phyloP scores from a whole-genome alignment of 768 basidiomycete species.

The Leccinum pellstonianum region DNA sequence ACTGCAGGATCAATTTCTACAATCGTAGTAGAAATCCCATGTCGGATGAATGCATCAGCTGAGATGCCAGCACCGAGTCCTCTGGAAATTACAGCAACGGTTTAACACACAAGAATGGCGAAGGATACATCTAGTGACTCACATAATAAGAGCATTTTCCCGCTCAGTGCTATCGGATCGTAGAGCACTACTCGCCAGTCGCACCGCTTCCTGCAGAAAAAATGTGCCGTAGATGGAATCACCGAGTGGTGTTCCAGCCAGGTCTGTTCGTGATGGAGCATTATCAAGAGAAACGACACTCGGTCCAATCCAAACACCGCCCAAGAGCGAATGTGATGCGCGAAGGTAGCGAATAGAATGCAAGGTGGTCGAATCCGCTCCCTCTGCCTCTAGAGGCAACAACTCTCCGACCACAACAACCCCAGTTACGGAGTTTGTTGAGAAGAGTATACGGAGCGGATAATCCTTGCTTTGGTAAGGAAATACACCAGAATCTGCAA shows the following conservation, averaged over 20 bases:
- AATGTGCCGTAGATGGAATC: constrained; percentile 86
- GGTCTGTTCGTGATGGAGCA: constrained; percentile 46
- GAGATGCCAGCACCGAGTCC: constrained; percentile 88
- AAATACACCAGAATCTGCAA: constrained; percentile 50
- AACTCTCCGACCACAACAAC: constrained; percentile 80
- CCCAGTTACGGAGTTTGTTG: constrained; percentile 73
- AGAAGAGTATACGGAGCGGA: constrained; percentile 65
- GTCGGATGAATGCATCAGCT: constrained; percentile 68
- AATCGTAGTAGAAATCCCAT: constrained; percentile 71
- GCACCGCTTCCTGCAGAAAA: constrained; percentile 80
- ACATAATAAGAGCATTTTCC: constrained; percentile 74
- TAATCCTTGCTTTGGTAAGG: constrained; percentile 52
- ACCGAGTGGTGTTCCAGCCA: constrained; percentile 53
- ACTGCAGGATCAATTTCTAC: constrained; percentile 95
- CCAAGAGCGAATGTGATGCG: constrained; percentile 62
- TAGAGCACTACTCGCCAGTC: constrained; percentile 58
- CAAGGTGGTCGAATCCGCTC: constrained; percentile 31
- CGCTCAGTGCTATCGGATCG: constrained; percentile 35
- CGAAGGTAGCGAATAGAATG: constrained; percentile 61
- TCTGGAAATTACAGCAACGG: constrained; percentile 39
- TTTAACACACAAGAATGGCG: constrained; percentile 8
- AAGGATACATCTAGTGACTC: constrained; percentile 25
- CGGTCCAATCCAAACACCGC: constrained; percentile 76
- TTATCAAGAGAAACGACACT: constrained; percentile 44
- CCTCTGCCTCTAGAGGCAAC: constrained; percentile 37